A percentile compares a stretch with the other conserved stretches of the same genome.
These are phyloP conservation scores for Wickerhamomyces bisporus DNA, from an alignment of 805 yeast species.

Conservation along the genomic window DNA sequence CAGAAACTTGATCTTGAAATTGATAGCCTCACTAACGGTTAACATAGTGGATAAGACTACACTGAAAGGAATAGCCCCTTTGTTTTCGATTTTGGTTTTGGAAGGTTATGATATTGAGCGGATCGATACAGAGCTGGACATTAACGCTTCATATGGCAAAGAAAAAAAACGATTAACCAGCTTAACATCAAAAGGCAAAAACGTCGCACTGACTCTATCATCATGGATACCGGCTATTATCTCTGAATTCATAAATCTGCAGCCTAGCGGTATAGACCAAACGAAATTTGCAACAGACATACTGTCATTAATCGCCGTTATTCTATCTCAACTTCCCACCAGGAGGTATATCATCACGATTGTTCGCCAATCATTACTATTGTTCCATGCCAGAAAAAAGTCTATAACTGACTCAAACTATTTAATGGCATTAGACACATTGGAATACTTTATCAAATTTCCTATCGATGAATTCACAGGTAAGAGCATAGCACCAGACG, in stretches of 20 bases:
- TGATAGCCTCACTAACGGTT: constrained; percentile 3
- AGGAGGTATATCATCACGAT: constrained; percentile 31
- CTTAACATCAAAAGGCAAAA: constrained; percentile 6
- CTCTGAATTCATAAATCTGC: neutral
- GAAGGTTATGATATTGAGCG: neutral
- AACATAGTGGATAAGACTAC: constrained; percentile 1
- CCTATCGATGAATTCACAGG: constrained; percentile 42
- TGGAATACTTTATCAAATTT: constrained; percentile 27
- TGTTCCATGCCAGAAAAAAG: constrained; percentile 5
- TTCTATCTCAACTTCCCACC: constrained; percentile 37
- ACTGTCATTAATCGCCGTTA: constrained; percentile 22
- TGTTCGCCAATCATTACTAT: constrained; percentile 23
- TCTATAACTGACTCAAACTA: neutral
- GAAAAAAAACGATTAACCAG: neutral
- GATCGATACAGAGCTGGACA: constrained; percentile 1
- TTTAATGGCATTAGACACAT: constrained; percentile 3
- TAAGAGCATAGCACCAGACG: constrained; percentile 14
- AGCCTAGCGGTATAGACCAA: neutral
- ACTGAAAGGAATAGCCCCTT: constrained; percentile 7
- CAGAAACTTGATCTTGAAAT: constrained; percentile 3
- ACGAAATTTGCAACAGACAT: constrained; percentile 1
- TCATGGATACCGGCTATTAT: constrained; percentile 1
- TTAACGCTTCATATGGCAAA: constrained; percentile 1
- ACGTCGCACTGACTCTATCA: neutral
- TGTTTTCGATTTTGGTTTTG: constrained; percentile 18